Base-by-base conservation (phyloP, 805 yeast genomes). In the Candida loeiensis region DNA sequence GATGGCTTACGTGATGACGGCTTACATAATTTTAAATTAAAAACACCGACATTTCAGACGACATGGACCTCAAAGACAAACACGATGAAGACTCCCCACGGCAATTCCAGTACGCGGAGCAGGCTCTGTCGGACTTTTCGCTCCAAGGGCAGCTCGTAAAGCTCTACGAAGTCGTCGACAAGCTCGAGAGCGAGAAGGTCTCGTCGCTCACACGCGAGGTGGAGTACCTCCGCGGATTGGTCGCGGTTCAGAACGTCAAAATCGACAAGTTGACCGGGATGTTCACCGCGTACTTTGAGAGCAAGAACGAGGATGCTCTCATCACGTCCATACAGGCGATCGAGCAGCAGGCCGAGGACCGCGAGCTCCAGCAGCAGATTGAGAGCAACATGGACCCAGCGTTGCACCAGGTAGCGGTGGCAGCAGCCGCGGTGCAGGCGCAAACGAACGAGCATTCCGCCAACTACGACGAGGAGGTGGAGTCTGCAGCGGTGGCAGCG, bases 331-430 rank as follows among this genome's bases (percentile, higher is more conserved):
- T 67, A 6, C 66, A 58, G 40, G 53, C 53, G 14, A 47, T 63
- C 12, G 66, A 60, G 39, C 58, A 54, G 28, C 55, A 47, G 26
- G 43, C 33, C n/a, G 40, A 26, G 7, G 39, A 37, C 16, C 20
- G 25, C 2, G 51, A 45, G 13, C 37, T 44, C 20, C 40, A 31
- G 3, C 49, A 44, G 29, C 52, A 47, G 32, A 45, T 61, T 33
- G 71, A 63, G 18, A 59, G 63, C 26, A 63, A 60, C 39, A 64
- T 67, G 64, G 72, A 67, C 49, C 71, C 72, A 3, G 69, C 62
- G 27, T 55, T 67, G 25, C 71, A 65, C 34, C 63, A 60, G 39
- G 69, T 64, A 27, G 69, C 69, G 2, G 66, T 54, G 28, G 70
- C 67, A 6, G 67, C 69, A 1, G 69, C 59, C 3, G 65, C 58